Conservation (phyloP, 2,329 filamentous ascomycete species). For the Pseudohalonectria lignicola region DNA sequence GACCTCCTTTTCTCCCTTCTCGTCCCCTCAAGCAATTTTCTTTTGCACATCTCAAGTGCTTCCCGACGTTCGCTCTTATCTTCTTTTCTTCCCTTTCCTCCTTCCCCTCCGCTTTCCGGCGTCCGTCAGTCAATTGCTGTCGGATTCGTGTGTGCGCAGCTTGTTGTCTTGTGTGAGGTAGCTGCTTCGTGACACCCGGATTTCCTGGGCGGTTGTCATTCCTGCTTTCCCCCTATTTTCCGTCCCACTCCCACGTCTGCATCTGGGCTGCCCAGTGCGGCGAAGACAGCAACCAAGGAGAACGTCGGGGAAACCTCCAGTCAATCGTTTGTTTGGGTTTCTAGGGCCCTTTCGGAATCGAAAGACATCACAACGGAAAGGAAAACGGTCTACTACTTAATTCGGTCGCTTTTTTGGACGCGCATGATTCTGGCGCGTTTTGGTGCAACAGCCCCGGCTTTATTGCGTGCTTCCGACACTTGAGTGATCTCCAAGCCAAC, state of each 20-base stretch:
- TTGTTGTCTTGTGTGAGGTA: no score
- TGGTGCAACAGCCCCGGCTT: no score
- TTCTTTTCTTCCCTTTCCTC: constrained; percentile 2
- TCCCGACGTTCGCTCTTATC: constrained; percentile 1
- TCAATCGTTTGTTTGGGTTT: constrained; percentile 1
- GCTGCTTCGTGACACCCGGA: no score
- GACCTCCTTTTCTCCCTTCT: neutral
- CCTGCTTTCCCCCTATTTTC: constrained; percentile 5
- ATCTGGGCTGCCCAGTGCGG: neutral
- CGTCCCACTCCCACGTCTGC: constrained; percentile 7
- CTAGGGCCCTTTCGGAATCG: no score
- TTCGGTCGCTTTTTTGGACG: no score
- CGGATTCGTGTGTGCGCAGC: neutral
- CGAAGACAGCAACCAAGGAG: neutral
- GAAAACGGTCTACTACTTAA: no score
- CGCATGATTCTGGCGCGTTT: no score
- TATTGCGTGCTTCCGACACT: no score
- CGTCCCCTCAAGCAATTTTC: neutral
- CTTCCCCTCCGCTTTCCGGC: neutral
- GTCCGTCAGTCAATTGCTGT: neutral
- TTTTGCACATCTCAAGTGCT: neutral
- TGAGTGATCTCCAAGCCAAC: constrained; percentile 1
- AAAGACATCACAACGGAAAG: no score
- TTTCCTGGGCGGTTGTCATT: no score
- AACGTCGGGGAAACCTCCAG: neutral